Evolutionary conservation across 805 yeast species (phyloP).

Genomic region (Cyberlindnera saturnus): DNA sequence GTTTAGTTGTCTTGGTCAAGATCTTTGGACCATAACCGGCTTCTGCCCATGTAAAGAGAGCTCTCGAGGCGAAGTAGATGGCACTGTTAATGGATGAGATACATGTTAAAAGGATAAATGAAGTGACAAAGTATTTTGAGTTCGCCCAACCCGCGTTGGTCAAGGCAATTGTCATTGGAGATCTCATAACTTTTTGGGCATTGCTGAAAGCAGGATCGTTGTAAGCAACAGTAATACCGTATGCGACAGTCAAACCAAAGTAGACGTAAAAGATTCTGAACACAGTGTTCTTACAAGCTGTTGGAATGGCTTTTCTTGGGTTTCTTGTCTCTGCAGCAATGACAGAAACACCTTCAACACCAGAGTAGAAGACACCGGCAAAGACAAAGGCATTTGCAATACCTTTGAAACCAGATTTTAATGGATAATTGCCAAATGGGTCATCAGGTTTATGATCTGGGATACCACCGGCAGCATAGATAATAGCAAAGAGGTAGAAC

Average conservation of each 20-base stretch:
- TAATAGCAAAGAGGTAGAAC: constrained; percentile 45
- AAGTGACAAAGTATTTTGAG: constrained; percentile 63
- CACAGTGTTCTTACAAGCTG: constrained; percentile 61
- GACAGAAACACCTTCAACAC: constrained; percentile 70
- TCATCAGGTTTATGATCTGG: constrained; percentile 28
- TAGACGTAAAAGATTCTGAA: constrained; percentile 60
- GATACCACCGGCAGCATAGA: constrained; percentile 38
- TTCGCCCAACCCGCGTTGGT: constrained; percentile 59
- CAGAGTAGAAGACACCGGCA: constrained; percentile 73
- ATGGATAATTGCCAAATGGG: constrained; percentile 28
- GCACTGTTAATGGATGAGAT: constrained; percentile 66
- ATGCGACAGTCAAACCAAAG: constrained; percentile 54
- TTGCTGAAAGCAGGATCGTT: constrained; percentile 44
- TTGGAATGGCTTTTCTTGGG: constrained; percentile 65
- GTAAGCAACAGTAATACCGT: constrained; percentile 66
- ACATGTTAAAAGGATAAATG: constrained; percentile 58
- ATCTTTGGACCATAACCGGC: constrained; percentile 55
- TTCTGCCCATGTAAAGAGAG: constrained; percentile 57
- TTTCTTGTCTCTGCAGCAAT: constrained; percentile 71
- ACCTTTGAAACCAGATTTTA: constrained; percentile 44
- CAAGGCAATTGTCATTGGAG: constrained; percentile 71
- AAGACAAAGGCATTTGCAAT: constrained; percentile 57
- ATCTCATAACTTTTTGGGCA: constrained; percentile 37
- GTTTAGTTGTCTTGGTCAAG: constrained; percentile 43
- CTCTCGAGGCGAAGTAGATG: constrained; percentile 63